Evolutionary conservation across 73 alveolate species (phyloP).

Genomic region (Uronychia setigera): DNA sequence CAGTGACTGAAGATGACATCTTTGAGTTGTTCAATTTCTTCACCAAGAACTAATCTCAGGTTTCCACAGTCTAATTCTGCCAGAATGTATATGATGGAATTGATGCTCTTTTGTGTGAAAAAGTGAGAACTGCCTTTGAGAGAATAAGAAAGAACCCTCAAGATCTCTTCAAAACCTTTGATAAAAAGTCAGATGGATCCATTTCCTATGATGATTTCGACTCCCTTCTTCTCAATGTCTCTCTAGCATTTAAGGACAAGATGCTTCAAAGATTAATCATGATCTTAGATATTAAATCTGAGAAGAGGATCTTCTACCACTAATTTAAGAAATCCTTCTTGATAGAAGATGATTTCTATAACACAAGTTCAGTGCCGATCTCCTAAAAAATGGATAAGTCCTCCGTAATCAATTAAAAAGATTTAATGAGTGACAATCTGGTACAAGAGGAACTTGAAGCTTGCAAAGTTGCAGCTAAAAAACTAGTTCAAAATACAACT

Average conservation of each 20-base stretch:
- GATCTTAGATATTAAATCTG: background rate
- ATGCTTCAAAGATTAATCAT: background rate
- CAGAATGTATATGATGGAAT: constrained; percentile 33
- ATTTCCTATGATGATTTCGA: constrained; percentile 34
- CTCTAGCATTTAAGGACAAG: constrained; percentile 19
- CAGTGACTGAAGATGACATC: constrained; percentile 23
- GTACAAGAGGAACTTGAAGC: background rate
- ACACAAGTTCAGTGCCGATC: background rate
- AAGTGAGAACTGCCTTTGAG: constrained; percentile 13
- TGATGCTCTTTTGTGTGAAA: constrained; percentile 34
- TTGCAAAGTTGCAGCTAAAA: constrained; percentile 13
- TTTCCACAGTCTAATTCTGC: constrained; percentile 16
- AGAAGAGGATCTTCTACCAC: background rate
- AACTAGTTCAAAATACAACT: background rate
- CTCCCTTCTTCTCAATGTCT: constrained; percentile 4
- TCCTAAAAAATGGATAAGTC: background rate
- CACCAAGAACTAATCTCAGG: constrained; percentile 3
- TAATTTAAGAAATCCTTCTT: background rate
- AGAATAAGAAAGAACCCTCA: background rate
- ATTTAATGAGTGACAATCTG: too few relatives aligned
- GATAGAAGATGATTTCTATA: background rate
- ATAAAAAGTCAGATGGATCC: constrained; percentile 22
- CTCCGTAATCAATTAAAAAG: too few relatives aligned
- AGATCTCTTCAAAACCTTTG: constrained; percentile 29
- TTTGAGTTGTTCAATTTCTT: constrained; percentile 20